Conservation (phyloP, 805 yeast genomes). For the Clavispora phyllophila region DNA sequence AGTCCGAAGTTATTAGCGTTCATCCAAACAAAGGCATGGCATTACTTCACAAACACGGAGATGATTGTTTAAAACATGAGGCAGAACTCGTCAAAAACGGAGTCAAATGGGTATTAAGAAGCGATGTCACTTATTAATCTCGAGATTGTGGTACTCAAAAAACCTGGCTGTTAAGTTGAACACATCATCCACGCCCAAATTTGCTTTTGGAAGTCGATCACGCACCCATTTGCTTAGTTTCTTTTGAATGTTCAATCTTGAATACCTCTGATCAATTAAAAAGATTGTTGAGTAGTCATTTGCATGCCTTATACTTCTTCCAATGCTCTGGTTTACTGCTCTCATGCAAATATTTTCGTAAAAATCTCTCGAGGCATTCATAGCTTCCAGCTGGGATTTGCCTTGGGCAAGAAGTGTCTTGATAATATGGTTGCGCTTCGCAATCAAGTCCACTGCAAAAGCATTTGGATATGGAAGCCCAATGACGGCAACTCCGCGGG, state of each 20-base stretch:
- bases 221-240: conserved; percentile 75
- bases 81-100: conserved; percentile 49
- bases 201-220: conserved; percentile 14
- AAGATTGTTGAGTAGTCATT: conserved; percentile 75
- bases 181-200: background rate
- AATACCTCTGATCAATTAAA: conserved; percentile 64
- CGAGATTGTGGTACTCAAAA: background rate
- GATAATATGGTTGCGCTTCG: conserved; percentile 64
- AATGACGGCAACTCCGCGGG: conserved; percentile 78
- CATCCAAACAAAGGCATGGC: conserved; percentile 54
- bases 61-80: conserved; percentile 58
- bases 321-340: conserved; percentile 88
- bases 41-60: conserved; percentile 60
- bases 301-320: conserved; percentile 82
- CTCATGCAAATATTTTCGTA: conserved; percentile 87
- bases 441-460: conserved; percentile 72
- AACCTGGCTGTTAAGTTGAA: background rate
- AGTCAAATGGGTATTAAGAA: conserved; percentile 58
- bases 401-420: conserved; percentile 44
- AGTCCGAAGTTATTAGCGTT: conserved; percentile 24
- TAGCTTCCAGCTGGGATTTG: conserved; percentile 42
- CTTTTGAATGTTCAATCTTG: conserved; percentile 37
- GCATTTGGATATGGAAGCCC: conserved; percentile 90
- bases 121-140: conserved; percentile 38
- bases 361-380: conserved; percentile 46